A percentile compares a stretch with the other conserved stretches of the same genome.
These are phyloP conservation scores for Tuber indicum DNA, from an alignment of 495 filamentous ascomycete species.

Conservation along the genomic window DNA sequence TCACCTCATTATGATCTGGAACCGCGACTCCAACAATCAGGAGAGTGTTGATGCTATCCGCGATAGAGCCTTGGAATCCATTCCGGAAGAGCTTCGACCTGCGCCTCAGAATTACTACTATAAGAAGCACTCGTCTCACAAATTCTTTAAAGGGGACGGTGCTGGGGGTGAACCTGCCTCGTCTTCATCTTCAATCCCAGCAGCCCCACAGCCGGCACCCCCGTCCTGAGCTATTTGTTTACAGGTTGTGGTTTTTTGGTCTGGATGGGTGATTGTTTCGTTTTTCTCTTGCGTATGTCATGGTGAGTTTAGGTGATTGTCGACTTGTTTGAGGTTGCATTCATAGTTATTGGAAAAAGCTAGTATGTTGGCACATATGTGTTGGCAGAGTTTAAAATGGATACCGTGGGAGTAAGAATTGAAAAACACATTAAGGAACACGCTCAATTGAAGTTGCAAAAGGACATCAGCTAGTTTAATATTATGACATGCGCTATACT, in stretches of 20 bases:
- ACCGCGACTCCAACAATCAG: constrained; percentile 67
- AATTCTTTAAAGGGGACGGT: constrained; percentile 47
- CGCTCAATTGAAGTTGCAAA: not conserved
- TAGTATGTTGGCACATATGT: not conserved
- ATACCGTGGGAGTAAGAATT: not conserved
- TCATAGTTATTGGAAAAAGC: not conserved
- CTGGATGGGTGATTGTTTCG: not conserved
- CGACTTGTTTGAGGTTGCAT: not conserved
- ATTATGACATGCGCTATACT: constrained; percentile 41
- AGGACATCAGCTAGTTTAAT: not conserved
- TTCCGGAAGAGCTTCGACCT: constrained; percentile 61
- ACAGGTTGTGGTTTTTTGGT: not conserved
- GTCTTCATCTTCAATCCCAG: not conserved
- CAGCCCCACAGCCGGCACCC: not conserved
- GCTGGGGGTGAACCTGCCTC: constrained; percentile 1
- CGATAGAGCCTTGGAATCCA: constrained; percentile 58
- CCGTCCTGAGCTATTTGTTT: not conserved
- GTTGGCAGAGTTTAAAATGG: constrained; percentile 2
- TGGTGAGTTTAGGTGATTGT: not conserved
- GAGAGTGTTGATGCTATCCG: constrained; percentile 66
- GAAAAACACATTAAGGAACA: not conserved
- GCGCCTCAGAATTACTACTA: constrained; percentile 63
- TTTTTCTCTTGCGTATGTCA: not conserved
- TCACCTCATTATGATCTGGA: constrained; percentile 79
- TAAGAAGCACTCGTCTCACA: constrained; percentile 52